Base-by-base conservation (phyloP, 1,284 basidiomycete species). In the Leccinum pseudoinsigne region DNA sequence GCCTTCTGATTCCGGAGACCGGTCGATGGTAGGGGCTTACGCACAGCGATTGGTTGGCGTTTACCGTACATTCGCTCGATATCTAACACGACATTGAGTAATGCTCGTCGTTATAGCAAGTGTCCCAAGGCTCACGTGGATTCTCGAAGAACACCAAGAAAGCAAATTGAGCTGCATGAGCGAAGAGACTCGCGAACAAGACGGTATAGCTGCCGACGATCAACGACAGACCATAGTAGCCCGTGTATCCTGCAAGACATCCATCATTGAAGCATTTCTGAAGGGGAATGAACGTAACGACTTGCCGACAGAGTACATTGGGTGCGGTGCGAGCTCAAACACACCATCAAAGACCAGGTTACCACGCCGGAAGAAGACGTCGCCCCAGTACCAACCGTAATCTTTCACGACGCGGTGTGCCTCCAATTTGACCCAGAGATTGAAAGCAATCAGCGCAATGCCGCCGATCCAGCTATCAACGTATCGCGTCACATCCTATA, bases 91-190 rank as follows among this genome's bases (percentile, higher is more conserved):
- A n/a, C 38, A 36, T 70, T 63, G 5, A 11, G 34, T 34, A 59
- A 40, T 0, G 58, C 26, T 9, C 18, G 6, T 11, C 14, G 36
- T 60, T 62, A 40, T 62, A 50, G 5, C 1, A 60, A n/a, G 55
- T 7, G 31, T 10, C 67, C 18, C 18, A 38, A 31, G 21, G 77
- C 93, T 77, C 74, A 93, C 95, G 97, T 64, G 97, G 97, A 72
- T 97, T 98, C 79, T 98, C 97, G 70, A 99, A 99, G 76, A 90
- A 91, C n/a, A 95, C 84, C 61, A 99, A 82, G 84, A 99, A 99
- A 4, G 91, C 93, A 76, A 98, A 98, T 73, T 99, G 97, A 12
- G 92, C 90, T 0, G 94, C 92, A 74, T 99, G 97, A 0, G 93
- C 97, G 1, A 90, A 90, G 21, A 99, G 84, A 68, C 93, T 96